Evolutionary conservation across 768 basidiomycete species (phyloP).

Genomic region (Galerina sulciceps): DNA sequence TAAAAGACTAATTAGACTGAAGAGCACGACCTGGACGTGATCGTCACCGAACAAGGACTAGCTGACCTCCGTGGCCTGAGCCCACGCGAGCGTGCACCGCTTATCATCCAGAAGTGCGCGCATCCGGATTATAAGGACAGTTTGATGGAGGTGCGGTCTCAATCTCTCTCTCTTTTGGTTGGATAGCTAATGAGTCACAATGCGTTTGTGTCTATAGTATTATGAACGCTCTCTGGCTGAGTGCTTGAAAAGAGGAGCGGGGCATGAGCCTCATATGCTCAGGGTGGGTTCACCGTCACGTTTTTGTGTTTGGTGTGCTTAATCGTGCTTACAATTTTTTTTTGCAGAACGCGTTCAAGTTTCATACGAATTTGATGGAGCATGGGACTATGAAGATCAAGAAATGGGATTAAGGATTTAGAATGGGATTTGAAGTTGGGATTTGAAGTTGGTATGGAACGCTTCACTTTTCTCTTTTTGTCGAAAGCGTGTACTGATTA

Average conservation of each 20-base stretch:
- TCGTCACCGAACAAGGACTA: conserved; percentile 54
- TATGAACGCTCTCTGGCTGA: conserved; percentile 47
- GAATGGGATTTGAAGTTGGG: too few species aligned
- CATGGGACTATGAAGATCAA: conserved; percentile 44
- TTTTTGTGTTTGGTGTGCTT: background rate
- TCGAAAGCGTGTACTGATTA: background rate
- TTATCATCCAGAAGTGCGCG: conserved; percentile 52
- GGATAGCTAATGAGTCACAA: background rate
- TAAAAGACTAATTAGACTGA: background rate
- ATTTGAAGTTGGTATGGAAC: background rate
- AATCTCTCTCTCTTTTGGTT: background rate
- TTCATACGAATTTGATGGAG: conserved; percentile 39
- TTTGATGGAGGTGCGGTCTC: conserved; percentile 38
- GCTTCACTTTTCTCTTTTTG: background rate
- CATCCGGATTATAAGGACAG: conserved; percentile 50
- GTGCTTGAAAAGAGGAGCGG: conserved; percentile 45
- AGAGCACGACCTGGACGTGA: conserved; percentile 53
- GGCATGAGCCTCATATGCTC: conserved; percentile 54
- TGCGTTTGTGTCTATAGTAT: conserved; percentile 29
- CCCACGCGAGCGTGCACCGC: conserved; percentile 47
- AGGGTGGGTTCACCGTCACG: conserved; percentile 30
- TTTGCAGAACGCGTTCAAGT: conserved; percentile 39
- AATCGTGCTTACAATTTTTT: background rate
- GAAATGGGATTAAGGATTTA: conserved; percentile 35
- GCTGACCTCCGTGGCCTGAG: conserved; percentile 51